Evolutionary conservation across 371 early-diverging fungal genomes (phyloP), one percentile per base, ranked within the genome.

Genomic region (Aphelidium insulamus): DNA sequence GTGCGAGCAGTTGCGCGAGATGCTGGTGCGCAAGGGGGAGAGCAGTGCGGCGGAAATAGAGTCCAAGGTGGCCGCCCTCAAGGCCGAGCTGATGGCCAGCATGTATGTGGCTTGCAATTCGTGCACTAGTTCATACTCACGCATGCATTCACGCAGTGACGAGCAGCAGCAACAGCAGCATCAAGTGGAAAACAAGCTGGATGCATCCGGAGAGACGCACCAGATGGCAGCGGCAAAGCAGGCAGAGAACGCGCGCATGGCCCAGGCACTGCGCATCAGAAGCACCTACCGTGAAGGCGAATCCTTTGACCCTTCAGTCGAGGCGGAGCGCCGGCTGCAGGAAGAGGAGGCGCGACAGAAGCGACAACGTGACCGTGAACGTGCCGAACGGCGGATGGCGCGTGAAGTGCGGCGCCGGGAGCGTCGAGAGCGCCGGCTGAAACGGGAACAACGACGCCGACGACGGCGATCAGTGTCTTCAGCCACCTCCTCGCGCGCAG

Each of bases 1-100:
- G 37, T 84, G 85, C 45, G 56, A 83, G 39, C 61, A 64, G 50
- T 53, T 85, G 11, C 63, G 59, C 40, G 68, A 77, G 36, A 48
- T 72, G 39, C 62, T 90, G n/a, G 86, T 41, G 41, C 41, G 46
- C 36, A 45, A 34, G 28, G 18, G 26, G 20, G 35, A 40, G 30
- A 35, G 30, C 25, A 24, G 35, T 26, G 29, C 20, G 28, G 22
- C 39, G 38, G 38, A 39, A 39, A 37, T 46, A 37, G 32, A 21
- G 1, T 12, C 4, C 14, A 54, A 59, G 33, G 69, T 75, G 1
- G 37, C 55, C 30, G 50, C 45, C 26, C 43, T 66, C 20, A 55
- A 77, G 26, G 35, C 44, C 32, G 47, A 53, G 20, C 46, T 80
- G 26, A 44, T 66, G 15, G 39, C 34, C 17, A 52, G 55, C 39